Percentiles rank a stretch among this genome's conserved stretches.
Conservation (phyloP, 2,329 filamentous ascomycete species). For the Verticillium nonalfalfae region DNA sequence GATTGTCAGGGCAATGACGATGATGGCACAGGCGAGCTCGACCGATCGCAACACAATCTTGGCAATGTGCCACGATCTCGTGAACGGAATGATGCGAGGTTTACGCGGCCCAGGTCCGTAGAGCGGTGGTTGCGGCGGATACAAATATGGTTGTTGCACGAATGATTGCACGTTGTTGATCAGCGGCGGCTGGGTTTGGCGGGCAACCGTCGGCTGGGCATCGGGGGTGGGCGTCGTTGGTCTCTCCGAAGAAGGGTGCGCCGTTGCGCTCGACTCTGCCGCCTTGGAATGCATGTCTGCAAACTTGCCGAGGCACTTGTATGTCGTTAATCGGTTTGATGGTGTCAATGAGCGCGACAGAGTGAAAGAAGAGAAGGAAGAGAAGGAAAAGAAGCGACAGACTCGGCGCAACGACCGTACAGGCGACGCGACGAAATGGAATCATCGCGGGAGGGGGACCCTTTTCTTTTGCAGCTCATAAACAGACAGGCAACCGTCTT, state of each 20-base stretch:
- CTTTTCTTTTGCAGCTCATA: background rate
- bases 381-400: background rate
- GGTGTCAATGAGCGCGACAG: too few species aligned
- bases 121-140: constrained; percentile 2
- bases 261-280: background rate
- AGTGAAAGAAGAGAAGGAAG: background rate
- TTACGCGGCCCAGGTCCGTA: background rate
- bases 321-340: too few species aligned
- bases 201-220: background rate
- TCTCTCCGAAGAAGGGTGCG: background rate
- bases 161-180: background rate
- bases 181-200: background rate
- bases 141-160: background rate
- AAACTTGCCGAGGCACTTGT: too few species aligned
- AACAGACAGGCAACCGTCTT: background rate
- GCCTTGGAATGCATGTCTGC: too few species aligned
- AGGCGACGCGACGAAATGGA: background rate
- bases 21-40: constrained; percentile 17
- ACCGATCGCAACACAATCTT: constrained; percentile 22
- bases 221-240: too few species aligned
- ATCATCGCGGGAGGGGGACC: background rate
- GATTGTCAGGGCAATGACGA: constrained; percentile 3
- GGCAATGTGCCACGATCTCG: constrained; percentile 17
- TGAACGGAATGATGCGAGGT: constrained; percentile 3
- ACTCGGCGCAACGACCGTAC: background rate